Conservation (phyloP, 148 eudicot genomes). For the Rhododendron vialii region DNA sequence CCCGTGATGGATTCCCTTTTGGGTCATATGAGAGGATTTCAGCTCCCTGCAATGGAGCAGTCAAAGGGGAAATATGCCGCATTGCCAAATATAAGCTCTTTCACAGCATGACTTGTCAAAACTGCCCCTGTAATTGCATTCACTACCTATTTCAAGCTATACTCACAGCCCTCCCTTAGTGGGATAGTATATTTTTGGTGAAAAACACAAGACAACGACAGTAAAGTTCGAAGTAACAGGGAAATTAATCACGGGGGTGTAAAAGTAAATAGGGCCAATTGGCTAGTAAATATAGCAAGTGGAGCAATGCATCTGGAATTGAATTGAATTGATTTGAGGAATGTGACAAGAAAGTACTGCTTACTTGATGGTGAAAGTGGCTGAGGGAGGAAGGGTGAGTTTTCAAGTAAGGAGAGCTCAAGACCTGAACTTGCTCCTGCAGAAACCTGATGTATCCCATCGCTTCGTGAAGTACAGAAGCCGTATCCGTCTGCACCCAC, state of each 20-base stretch:
- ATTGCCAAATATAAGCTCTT: background rate
- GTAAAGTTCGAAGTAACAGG: background rate
- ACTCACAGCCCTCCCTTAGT: background rate
- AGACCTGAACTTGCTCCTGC: slow-evolving; percentile 59
- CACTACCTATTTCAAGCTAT: background rate
- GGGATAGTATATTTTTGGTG: background rate
- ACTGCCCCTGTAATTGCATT: background rate
- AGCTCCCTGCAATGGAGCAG: background rate
- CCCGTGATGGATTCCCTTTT: background rate
- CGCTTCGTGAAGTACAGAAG: slow-evolving; percentile 65
- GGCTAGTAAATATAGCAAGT: background rate
- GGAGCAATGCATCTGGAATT: background rate
- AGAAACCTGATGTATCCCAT: slow-evolving; percentile 58
- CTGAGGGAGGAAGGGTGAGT: slow-evolving; percentile 13
- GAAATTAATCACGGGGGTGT: background rate
- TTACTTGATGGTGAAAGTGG: slow-evolving; percentile 8
- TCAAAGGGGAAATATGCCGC: background rate
- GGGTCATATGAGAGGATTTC: background rate
- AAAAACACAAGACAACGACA: background rate
- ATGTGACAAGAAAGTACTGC: slow-evolving; percentile 9
- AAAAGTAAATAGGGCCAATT: background rate
- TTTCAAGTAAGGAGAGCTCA: slow-evolving; percentile 50
- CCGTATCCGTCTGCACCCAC: slow-evolving; percentile 53
- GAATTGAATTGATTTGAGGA: background rate
- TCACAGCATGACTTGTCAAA: background rate